Conservation (phyloP, 2,329 filamentous ascomycete genomes). For the Aspergillus clavatus region DNA sequence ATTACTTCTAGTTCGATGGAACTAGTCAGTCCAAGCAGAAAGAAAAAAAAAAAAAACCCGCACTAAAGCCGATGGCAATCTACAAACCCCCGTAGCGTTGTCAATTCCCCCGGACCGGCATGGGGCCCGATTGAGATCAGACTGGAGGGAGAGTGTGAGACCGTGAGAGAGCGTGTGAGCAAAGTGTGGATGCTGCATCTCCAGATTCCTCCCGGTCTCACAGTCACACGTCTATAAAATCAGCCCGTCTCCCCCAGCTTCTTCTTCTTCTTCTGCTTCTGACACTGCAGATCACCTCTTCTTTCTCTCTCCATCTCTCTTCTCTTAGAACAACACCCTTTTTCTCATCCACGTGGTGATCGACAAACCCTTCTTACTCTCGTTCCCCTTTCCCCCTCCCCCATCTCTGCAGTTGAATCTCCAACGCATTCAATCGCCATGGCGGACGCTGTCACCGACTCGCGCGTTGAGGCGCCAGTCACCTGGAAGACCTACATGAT, state of each 20-base stretch:
- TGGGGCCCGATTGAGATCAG: background rate
- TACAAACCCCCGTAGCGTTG: background rate
- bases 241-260: background rate
- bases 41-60: background rate
- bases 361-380: background rate
- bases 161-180: no score
- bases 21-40: no score
- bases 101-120: background rate
- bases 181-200: background rate
- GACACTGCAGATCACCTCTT: background rate
- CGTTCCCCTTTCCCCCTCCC: background rate
- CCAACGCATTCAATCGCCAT: slow-evolving; percentile 14
- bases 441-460: slow-evolving; percentile 42
- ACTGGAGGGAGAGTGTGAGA: background rate
- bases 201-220: background rate
- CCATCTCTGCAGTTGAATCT: background rate
- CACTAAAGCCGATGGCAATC: background rate
- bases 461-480: slow-evolving; percentile 55
- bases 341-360: background rate
- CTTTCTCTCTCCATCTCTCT: background rate
- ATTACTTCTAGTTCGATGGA: no score
- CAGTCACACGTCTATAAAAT: background rate
- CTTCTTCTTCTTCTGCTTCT: background rate
- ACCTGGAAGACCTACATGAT: slow-evolving; percentile 57
- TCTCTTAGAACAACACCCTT: no score